Evolutionary conservation across 352 stramenopile species (phyloP).

Genomic region (Phytophthora sp.): DNA sequence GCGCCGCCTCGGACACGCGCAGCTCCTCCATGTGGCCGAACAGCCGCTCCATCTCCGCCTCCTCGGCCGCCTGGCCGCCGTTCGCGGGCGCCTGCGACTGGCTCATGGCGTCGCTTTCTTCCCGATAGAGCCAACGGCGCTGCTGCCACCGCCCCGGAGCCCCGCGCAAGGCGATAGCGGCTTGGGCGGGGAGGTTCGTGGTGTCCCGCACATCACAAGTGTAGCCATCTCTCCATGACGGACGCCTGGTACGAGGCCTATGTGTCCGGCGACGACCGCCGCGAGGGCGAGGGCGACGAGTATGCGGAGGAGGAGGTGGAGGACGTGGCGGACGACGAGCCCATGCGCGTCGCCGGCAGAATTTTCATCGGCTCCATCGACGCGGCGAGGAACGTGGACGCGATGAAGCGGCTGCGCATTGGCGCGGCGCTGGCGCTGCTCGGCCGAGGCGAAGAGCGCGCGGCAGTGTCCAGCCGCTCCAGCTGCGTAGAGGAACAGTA

Average conservation of each 20-base stretch:
- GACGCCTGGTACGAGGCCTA: slow-evolving; percentile 20
- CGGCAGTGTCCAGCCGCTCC: slow-evolving; percentile 3
- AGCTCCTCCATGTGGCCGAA: slow-evolving; percentile 63
- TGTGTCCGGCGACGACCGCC: slow-evolving; percentile 9
- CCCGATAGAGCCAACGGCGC: not conserved
- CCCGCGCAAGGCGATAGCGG: too few species aligned
- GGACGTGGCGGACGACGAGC: slow-evolving; percentile 61
- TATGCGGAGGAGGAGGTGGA: slow-evolving; percentile 55
- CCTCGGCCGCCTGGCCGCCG: slow-evolving; percentile 31
- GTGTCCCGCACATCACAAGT: not conserved
- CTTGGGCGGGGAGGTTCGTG: too few species aligned
- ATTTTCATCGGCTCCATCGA: slow-evolving; percentile 77
- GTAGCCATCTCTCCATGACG: slow-evolving; percentile 22
- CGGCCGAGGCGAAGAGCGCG: slow-evolving; percentile 27
- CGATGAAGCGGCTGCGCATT: slow-evolving; percentile 44
- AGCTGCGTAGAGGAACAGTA: not conserved
- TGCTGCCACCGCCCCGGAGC: not conserved
- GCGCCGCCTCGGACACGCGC: slow-evolving; percentile 43
- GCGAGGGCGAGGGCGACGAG: slow-evolving; percentile 14
- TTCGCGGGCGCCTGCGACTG: slow-evolving; percentile 19
- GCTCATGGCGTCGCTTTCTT: slow-evolving; percentile 26
- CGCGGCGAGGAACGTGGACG: slow-evolving; percentile 52
- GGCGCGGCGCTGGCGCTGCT: slow-evolving; percentile 53
- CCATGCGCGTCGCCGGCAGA: slow-evolving; percentile 51
- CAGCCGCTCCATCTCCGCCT: slow-evolving; percentile 60